Percentiles rank a stretch among this genome's conserved stretches.
These are phyloP conservation scores for Ceratocystis eucalypticola DNA, from an alignment of 2,329 filamentous ascomycete species.

Conservation along the genomic window DNA sequence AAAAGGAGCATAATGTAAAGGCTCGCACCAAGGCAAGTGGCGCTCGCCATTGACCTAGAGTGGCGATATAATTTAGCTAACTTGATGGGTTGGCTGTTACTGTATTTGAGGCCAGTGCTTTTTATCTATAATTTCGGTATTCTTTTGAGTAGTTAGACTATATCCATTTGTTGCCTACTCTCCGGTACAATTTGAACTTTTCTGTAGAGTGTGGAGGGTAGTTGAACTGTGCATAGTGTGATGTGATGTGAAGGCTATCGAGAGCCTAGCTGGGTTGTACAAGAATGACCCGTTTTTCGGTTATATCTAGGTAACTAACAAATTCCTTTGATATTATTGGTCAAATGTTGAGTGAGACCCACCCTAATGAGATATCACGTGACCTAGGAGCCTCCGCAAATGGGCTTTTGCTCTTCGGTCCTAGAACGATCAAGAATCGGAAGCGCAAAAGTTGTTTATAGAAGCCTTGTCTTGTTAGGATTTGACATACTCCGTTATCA, in stretches of 20 bases:
- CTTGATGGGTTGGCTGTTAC: not conserved
- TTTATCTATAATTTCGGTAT: too few species aligned
- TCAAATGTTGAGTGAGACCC: not conserved
- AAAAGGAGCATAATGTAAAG: slow-evolving; percentile 12
- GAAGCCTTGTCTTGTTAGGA: slow-evolving; percentile 9
- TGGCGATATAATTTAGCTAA: not conserved
- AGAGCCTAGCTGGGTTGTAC: not conserved
- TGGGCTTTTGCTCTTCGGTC: slow-evolving; percentile 4
- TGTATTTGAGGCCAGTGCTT: too few species aligned
- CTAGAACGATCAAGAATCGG: slow-evolving; percentile 13
- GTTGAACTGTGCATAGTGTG: too few species aligned
- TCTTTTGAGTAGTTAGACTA: too few species aligned
- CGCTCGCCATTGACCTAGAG: not conserved
- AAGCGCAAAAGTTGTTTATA: slow-evolving; percentile 8
- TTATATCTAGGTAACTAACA: not conserved
- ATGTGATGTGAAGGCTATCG: not conserved
- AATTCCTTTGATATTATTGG: slow-evolving; percentile 3
- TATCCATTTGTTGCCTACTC: too few species aligned
- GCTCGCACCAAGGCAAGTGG: slow-evolving; percentile 8
- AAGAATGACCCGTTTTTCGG: not conserved
- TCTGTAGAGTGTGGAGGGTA: too few species aligned
- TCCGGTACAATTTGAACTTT: too few species aligned
- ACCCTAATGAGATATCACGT: not conserved
- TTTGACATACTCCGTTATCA: not conserved
- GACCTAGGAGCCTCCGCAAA: slow-evolving; percentile 1